These are phyloP conservation scores for Endotrypanum monterogeii DNA, from an alignment of 208 protist species.

Conservation along the genomic window DNA sequence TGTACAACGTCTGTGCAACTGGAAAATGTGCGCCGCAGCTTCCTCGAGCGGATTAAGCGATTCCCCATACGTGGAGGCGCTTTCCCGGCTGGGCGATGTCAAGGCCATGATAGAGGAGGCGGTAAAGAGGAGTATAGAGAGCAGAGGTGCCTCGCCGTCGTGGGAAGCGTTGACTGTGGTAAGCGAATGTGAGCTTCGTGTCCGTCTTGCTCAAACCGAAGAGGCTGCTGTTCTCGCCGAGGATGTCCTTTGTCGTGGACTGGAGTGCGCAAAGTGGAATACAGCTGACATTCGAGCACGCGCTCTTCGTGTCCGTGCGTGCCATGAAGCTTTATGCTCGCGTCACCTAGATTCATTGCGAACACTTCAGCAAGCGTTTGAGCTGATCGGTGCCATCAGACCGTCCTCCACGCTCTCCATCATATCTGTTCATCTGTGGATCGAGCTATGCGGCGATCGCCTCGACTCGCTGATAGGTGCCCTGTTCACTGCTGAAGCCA, in stretches of 20 bases:
- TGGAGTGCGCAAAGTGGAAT: slow-evolving; percentile 20
- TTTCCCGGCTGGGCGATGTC: slow-evolving; percentile 4
- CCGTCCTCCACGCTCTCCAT: neutral
- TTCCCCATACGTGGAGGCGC: slow-evolving; percentile 17
- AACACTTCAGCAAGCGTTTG: slow-evolving; percentile 10
- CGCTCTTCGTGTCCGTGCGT: slow-evolving; percentile 13
- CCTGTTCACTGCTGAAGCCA: slow-evolving; percentile 1
- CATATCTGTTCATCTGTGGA: slow-evolving; percentile 18
- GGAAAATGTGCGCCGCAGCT: slow-evolving; percentile 26
- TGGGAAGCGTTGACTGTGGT: slow-evolving; percentile 46
- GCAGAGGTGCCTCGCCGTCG: slow-evolving; percentile 2
- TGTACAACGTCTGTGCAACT: slow-evolving; percentile 40
- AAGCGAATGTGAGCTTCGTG: slow-evolving; percentile 45
- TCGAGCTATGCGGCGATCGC: slow-evolving; percentile 18
- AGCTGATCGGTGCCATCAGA: neutral
- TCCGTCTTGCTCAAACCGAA: slow-evolving; percentile 41
- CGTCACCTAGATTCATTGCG: slow-evolving; percentile 17
- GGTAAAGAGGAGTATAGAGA: slow-evolving; percentile 2
- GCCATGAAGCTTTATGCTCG: slow-evolving; percentile 13
- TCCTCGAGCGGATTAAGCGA: slow-evolving; percentile 18
- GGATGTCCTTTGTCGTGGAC: slow-evolving; percentile 18
- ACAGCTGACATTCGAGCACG: neutral
- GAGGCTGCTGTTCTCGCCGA: slow-evolving; percentile 35
- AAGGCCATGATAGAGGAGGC: slow-evolving; percentile 10
- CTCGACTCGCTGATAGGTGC: slow-evolving; percentile 6